Conservation (phyloP, 2,329 filamentous ascomycete genomes). For the Pyrenophora tritici-repentis region DNA sequence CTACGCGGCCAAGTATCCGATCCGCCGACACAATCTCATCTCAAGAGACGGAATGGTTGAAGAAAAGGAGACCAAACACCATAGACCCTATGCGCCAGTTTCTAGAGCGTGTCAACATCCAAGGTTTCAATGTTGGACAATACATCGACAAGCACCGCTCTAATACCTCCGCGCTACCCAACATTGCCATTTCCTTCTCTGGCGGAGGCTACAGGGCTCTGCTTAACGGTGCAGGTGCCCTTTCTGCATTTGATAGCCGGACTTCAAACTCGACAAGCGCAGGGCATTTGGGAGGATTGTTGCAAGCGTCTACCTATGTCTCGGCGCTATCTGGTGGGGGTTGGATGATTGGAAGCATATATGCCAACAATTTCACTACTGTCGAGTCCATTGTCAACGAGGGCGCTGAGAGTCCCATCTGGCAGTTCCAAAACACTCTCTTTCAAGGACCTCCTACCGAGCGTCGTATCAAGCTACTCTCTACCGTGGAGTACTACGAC, state of each 20-base stretch:
- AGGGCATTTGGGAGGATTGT: slow-evolving; percentile 77
- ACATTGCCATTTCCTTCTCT: slow-evolving; percentile 77
- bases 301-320: slow-evolving; percentile 82
- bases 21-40: slow-evolving; percentile 65
- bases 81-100: slow-evolving; percentile 75
- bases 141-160: slow-evolving; percentile 68
- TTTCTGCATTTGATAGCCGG: slow-evolving; percentile 78
- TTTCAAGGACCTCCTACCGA: slow-evolving; percentile 60
- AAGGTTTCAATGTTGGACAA: slow-evolving; percentile 72
- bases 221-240: slow-evolving; percentile 78
- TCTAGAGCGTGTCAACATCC: slow-evolving; percentile 72
- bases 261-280: slow-evolving; percentile 64
- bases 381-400: slow-evolving; percentile 62
- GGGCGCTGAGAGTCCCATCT: slow-evolving; percentile 55
- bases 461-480: slow-evolving; percentile 56
- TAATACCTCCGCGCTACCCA: slow-evolving; percentile 65
- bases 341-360: slow-evolving; percentile 84
- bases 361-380: slow-evolving; percentile 76
- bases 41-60: slow-evolving; percentile 75
- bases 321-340: slow-evolving; percentile 80
- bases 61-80: slow-evolving; percentile 72
- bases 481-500: slow-evolving; percentile 65
- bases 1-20: slow-evolving; percentile 70
- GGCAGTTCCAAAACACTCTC: slow-evolving; percentile 68
- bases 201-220: slow-evolving; percentile 88